A percentile compares a stretch with the other conserved stretches of the same genome.
Conservation (phyloP, 2,329 filamentous ascomycete species). For the Penicillium verrucosum region DNA sequence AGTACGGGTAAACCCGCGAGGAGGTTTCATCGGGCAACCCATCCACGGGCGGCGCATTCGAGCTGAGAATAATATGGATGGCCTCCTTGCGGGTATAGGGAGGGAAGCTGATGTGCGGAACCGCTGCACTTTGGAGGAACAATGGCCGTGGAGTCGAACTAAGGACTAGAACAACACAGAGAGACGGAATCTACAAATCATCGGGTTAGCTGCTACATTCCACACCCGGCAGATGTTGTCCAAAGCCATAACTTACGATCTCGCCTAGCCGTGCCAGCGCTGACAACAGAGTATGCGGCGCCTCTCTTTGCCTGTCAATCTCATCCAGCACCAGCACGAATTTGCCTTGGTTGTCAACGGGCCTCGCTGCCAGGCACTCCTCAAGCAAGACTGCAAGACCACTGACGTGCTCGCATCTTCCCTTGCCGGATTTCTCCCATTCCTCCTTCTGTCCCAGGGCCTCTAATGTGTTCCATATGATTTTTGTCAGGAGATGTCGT, state of each 20-base stretch:
- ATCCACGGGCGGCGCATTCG: slow-evolving; percentile 41
- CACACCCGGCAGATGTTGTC: neutral
- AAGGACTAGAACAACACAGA: slow-evolving; percentile 74
- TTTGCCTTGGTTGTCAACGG: slow-evolving; percentile 44
- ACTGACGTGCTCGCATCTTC: slow-evolving; percentile 75
- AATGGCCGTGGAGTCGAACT: slow-evolving; percentile 64
- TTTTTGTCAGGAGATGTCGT: slow-evolving; percentile 46
- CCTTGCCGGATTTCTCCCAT: slow-evolving; percentile 48
- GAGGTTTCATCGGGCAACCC: slow-evolving; percentile 30
- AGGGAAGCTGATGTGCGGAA: slow-evolving; percentile 77
- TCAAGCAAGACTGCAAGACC: slow-evolving; percentile 70
- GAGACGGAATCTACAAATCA: slow-evolving; percentile 64
- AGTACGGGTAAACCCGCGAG: slow-evolving; percentile 56
- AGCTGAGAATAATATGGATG: slow-evolving; percentile 68
- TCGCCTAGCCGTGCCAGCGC: slow-evolving; percentile 80
- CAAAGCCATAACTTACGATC: slow-evolving; percentile 54
- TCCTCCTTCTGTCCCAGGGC: slow-evolving; percentile 37
- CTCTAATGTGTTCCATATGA: slow-evolving; percentile 40
- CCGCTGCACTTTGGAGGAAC: slow-evolving; percentile 65
- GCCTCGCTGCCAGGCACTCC: slow-evolving; percentile 34
- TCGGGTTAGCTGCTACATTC: neutral
- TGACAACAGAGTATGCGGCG: slow-evolving; percentile 71
- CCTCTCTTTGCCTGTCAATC: slow-evolving; percentile 79
- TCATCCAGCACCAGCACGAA: slow-evolving; percentile 86
- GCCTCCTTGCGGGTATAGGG: slow-evolving; percentile 79